Percentiles rank a stretch among this genome's conserved stretches.
These are phyloP conservation scores for Fusarium haematococcum DNA, from an alignment of 2,329 filamentous ascomycete genomes.

Conservation along the genomic window DNA sequence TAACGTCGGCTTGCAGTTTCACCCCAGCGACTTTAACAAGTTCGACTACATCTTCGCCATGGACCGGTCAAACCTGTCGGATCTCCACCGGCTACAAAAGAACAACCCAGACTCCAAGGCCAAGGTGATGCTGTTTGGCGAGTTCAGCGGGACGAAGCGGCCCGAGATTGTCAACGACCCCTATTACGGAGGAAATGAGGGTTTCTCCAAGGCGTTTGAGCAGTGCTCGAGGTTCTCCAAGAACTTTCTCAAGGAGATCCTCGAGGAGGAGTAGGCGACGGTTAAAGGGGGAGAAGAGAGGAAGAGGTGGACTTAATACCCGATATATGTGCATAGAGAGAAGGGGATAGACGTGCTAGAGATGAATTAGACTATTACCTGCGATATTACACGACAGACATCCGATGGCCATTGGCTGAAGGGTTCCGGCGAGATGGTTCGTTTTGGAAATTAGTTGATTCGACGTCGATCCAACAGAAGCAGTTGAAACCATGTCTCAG, in stretches of 20 bases:
- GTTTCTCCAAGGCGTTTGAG: conserved; percentile 88
- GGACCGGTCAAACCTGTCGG: conserved; percentile 84
- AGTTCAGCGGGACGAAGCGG: conserved; percentile 74
- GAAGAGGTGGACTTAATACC: conserved; percentile 39
- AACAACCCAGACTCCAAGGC: conserved; percentile 70
- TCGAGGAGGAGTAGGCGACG: conserved; percentile 35
- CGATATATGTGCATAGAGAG: conserved; percentile 36
- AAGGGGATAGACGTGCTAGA: not conserved
- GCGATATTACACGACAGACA: not conserved
- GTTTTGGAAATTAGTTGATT: conserved; percentile 14
- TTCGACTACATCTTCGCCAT: conserved; percentile 98
- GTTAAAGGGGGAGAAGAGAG: not conserved
- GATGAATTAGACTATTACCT: conserved; percentile 2
- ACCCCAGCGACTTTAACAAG: conserved; percentile 77
- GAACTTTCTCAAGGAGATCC: conserved; percentile 76
- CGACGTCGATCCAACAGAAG: conserved; percentile 25
- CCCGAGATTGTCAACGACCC: conserved; percentile 86
- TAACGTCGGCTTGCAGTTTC: conserved; percentile 54
- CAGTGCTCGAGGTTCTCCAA: conserved; percentile 82
- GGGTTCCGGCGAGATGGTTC: conserved; percentile 19
- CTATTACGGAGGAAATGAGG: conserved; percentile 88
- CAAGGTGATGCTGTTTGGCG: conserved; percentile 85
- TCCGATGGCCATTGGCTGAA: conserved; percentile 20
- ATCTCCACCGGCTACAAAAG: conserved; percentile 72
- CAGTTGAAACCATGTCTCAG: conserved; percentile 27